These are phyloP conservation scores for Xenosphaeropsis pyriputrescens DNA, from an alignment of 2,329 filamentous ascomycete genomes.

Conservation along the genomic window DNA sequence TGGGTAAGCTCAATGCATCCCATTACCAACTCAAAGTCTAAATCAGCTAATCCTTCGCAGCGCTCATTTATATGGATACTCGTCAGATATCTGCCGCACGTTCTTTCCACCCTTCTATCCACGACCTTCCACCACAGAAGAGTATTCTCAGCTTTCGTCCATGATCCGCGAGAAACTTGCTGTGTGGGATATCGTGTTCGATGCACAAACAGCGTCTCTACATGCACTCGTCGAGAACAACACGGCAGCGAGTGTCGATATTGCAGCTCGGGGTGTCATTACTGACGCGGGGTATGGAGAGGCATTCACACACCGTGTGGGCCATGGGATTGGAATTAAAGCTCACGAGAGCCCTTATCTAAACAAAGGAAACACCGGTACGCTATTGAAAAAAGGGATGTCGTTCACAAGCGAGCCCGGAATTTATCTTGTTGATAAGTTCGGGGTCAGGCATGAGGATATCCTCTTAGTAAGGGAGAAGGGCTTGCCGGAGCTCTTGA, in stretches of 20 bases:
- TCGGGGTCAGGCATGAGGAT: slow-evolving; percentile 49
- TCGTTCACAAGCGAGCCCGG: slow-evolving; percentile 49
- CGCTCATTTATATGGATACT: slow-evolving; percentile 45
- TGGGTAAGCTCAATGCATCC: slow-evolving; percentile 16
- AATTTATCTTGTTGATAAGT: slow-evolving; percentile 42
- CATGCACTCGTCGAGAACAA: slow-evolving; percentile 31
- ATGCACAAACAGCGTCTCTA: slow-evolving; percentile 42
- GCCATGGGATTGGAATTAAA: slow-evolving; percentile 52
- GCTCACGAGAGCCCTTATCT: slow-evolving; percentile 50
- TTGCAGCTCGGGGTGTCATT: slow-evolving; percentile 43
- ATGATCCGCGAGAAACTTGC: slow-evolving; percentile 30
- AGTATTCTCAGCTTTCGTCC: slow-evolving; percentile 6
- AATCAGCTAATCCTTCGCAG: slow-evolving; percentile 12
- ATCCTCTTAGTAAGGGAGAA: slow-evolving; percentile 39
- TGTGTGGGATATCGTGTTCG: slow-evolving; percentile 45
- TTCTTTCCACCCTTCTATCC: slow-evolving; percentile 31
- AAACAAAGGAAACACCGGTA: slow-evolving; percentile 41
- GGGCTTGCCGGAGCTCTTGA: slow-evolving; percentile 38
- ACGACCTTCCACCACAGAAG: slow-evolving; percentile 8
- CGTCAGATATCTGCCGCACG: slow-evolving; percentile 47
- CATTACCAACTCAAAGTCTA: neutral
- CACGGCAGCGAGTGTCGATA: slow-evolving; percentile 44
- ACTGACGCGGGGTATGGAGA: slow-evolving; percentile 40
- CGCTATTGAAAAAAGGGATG: slow-evolving; percentile 38
- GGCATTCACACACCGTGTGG: slow-evolving; percentile 45